Conservation (phyloP, 176 grass and related monocot genomes). For the Zoysia japonica region DNA sequence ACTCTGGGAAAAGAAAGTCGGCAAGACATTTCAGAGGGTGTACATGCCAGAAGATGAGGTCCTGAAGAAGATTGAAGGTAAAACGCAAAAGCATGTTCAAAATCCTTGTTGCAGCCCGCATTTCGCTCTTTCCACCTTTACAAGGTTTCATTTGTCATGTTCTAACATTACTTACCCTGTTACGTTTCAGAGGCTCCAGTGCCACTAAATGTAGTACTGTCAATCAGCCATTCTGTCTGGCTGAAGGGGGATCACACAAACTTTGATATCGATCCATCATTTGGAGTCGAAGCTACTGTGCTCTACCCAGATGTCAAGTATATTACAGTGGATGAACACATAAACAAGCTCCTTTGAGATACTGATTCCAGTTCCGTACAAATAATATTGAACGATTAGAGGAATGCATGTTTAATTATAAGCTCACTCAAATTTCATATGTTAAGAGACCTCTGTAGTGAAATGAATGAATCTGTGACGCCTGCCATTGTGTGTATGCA, state of each 20-base stretch:
- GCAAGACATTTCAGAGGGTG: slow-evolving; percentile 47
- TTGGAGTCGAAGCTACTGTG: slow-evolving; percentile 70
- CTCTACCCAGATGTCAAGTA: slow-evolving; percentile 75
- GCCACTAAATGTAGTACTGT: slow-evolving; percentile 30
- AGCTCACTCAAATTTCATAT: too few relatives aligned
- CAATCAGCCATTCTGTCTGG: slow-evolving; percentile 62
- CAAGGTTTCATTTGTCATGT: neutral
- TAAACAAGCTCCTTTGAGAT: slow-evolving; percentile 51
- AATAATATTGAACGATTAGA: too few relatives aligned
- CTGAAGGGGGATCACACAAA: slow-evolving; percentile 79
- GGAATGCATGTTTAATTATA: too few relatives aligned
- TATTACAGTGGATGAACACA: slow-evolving; percentile 61
- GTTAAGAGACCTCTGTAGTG: too few relatives aligned
- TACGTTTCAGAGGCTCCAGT: slow-evolving; percentile 37
- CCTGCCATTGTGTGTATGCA: too few relatives aligned
- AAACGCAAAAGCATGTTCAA: neutral
- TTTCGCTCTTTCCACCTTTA: neutral
- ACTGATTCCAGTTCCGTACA: too few relatives aligned
- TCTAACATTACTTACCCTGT: neutral
- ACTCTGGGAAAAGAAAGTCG: slow-evolving; percentile 62
- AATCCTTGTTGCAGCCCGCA: neutral
- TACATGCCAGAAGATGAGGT: slow-evolving; percentile 52
- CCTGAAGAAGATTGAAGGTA: slow-evolving; percentile 53
- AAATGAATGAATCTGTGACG: too few relatives aligned
- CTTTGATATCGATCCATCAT: slow-evolving; percentile 64